Percentiles rank a stretch among this genome's conserved stretches.
These are phyloP conservation scores for Allium sativum DNA, from an alignment of 106 monocot genomes.

Conservation along the genomic window DNA sequence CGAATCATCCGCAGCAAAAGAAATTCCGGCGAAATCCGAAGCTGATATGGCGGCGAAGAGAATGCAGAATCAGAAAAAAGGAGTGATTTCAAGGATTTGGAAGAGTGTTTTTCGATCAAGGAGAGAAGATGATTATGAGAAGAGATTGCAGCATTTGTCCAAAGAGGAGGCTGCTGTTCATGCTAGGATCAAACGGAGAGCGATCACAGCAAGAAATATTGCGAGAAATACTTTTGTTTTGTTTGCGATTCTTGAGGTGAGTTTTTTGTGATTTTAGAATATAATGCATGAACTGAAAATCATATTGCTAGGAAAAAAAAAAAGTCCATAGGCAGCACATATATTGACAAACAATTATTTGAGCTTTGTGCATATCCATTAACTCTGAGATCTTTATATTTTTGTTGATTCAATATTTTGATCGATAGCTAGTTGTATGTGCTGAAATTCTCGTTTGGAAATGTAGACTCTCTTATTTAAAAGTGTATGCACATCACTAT, in stretches of 20 bases:
- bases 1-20: not conserved
- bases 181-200: slow-evolving; percentile 51
- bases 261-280: not conserved
- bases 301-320: not conserved
- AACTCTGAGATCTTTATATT: too few species aligned
- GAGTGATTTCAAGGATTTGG: slow-evolving; percentile 45
- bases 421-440: too few species aligned
- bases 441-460: too few species aligned
- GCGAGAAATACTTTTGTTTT: slow-evolving; percentile 44
- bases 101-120: slow-evolving; percentile 41
- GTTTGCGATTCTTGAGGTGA: slow-evolving; percentile 31
- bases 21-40: not conserved
- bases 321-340: too few species aligned
- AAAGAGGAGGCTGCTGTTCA: slow-evolving; percentile 71
- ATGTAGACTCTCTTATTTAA: too few species aligned
- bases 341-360: too few species aligned
- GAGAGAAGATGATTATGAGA: slow-evolving; percentile 58
- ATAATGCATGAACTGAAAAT: not conserved
- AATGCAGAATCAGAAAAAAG: slow-evolving; percentile 6
- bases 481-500: too few species aligned
- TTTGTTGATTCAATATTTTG: too few species aligned
- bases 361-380: too few species aligned
- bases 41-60: not conserved
- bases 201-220: slow-evolving; percentile 31
- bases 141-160: slow-evolving; percentile 56